Base-by-base conservation (phyloP, 768 basidiomycete genomes). In the Rhizopogon sp. region DNA sequence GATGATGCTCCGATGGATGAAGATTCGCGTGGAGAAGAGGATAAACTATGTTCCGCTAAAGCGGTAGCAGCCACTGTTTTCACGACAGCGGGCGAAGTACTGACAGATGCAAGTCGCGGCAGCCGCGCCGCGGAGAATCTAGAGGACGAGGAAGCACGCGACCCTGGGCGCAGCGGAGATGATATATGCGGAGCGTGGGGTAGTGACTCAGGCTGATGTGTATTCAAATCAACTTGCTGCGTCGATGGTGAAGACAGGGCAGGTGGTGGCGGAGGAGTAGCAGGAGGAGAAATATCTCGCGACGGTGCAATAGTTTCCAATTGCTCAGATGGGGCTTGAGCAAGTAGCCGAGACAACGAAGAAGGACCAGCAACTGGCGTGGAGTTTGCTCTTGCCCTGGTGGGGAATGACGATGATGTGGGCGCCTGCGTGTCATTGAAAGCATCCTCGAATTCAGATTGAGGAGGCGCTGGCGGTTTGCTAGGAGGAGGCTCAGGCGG, bases 301-400 rank as follows among this genome's bases (percentile, higher is more conserved):
- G 70, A 64, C 0, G 70, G 67, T 43, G 65, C 55, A 58, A 64
- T 41, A 33, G 55, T 64, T 10, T 68, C 70, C 1, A 67, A 54
- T n/a, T 35, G 50, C 25, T 69, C 67, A 22, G 75, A 65, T 17
- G 76, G 70, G 4, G 90, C 90, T 62, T 92, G 90, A 0, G 90
- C 90, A 22, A 92, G 74, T 3, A 93, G 73, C 28, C 88, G 81
- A 13, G 90, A 91, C 56, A 93, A 74, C 3, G 89, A 90, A 6
- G 90, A 91, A 1, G 86, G 88, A 10, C 88, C 85, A 5, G 83
- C 84, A 11, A 78, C 74, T 5, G 86, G 84, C 7, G 85, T 84
- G 13, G 87, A 86, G 59, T 81, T 84, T 17, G 86, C 74, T 42
- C 89, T 79, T 5, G 79, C 71, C 10, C 88, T 82, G 16, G 74